Evolutionary conservation across 352 stramenopile genomes (phyloP).

Genomic region (Phytopythium helicoides): DNA sequence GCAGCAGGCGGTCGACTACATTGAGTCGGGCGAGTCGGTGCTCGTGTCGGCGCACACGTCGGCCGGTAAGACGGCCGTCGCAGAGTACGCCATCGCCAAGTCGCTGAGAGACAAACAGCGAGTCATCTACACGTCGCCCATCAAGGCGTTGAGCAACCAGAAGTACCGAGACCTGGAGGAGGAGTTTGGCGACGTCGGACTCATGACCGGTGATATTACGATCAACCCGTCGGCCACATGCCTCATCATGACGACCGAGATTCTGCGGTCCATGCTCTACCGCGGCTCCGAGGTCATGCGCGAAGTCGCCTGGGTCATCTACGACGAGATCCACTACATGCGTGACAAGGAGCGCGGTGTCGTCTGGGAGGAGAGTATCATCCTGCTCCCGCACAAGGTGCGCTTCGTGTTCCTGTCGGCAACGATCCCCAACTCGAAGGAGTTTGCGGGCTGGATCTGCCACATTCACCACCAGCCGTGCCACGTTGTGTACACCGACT

Average conservation of each 20-base stretch:
- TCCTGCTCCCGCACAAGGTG: slow-evolving; percentile 98
- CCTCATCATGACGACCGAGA: slow-evolving; percentile 98
- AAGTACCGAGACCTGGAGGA: slow-evolving; percentile 98
- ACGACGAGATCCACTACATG: slow-evolving; percentile 99
- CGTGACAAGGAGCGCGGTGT: slow-evolving; percentile 97
- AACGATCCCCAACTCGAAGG: slow-evolving; percentile 98
- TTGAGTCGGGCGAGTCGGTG: slow-evolving; percentile 97
- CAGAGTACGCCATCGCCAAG: slow-evolving; percentile 99
- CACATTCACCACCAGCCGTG: slow-evolving; percentile 99
- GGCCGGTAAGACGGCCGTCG: slow-evolving; percentile 95
- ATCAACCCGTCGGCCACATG: slow-evolving; percentile 98
- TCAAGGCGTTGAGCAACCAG: slow-evolving; percentile 99
- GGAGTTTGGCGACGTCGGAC: slow-evolving; percentile 94
- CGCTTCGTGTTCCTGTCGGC: slow-evolving; percentile 99
- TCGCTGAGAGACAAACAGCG: slow-evolving; percentile 90
- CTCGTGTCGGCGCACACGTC: slow-evolving; percentile 99
- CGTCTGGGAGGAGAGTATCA: slow-evolving; percentile 99
- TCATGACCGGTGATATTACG: slow-evolving; percentile 99
- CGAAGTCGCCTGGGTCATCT: slow-evolving; percentile 99
- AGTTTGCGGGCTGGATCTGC: slow-evolving; percentile 97
- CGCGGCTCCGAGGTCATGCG: slow-evolving; percentile 97
- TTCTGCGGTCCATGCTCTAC: slow-evolving; percentile 99
- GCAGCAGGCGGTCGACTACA: slow-evolving; percentile 93
- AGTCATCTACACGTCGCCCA: slow-evolving; percentile 99
- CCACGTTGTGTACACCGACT: slow-evolving; percentile 99